Conservation (phyloP, 805 yeast genomes). For the Candida ipomoeae region DNA sequence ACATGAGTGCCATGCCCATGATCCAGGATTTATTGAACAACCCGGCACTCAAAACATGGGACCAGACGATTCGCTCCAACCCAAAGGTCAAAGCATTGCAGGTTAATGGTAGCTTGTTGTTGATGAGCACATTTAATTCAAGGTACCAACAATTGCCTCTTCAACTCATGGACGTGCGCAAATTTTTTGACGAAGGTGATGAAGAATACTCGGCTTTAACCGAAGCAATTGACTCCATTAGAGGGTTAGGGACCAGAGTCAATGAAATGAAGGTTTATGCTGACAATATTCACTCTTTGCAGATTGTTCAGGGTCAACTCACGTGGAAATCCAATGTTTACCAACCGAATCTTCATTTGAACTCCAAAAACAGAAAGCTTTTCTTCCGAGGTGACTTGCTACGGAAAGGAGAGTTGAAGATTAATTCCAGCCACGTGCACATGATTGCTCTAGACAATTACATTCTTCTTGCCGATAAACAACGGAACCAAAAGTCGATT, state of each 20-base stretch:
- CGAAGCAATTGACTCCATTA: slow-evolving; percentile 53
- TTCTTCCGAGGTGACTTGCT: slow-evolving; percentile 54
- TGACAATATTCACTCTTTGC: slow-evolving; percentile 52
- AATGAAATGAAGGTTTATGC: slow-evolving; percentile 61
- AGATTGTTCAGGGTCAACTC: slow-evolving; percentile 49
- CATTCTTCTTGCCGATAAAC: slow-evolving; percentile 58
- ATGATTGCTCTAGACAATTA: slow-evolving; percentile 68
- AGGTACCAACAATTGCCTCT: slow-evolving; percentile 53
- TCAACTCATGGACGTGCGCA: slow-evolving; percentile 55
- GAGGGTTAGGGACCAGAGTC: slow-evolving; percentile 52
- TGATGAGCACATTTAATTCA: slow-evolving; percentile 42
- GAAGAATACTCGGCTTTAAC: slow-evolving; percentile 50
- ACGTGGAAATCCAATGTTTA: slow-evolving; percentile 45
- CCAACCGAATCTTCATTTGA: slow-evolving; percentile 37
- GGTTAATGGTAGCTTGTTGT: slow-evolving; percentile 37
- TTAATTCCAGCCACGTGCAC: slow-evolving; percentile 49
- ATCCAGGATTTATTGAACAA: slow-evolving; percentile 52
- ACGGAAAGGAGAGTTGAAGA: slow-evolving; percentile 61
- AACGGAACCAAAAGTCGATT: slow-evolving; percentile 35
- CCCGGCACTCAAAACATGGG: slow-evolving; percentile 57
- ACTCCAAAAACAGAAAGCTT: slow-evolving; percentile 52
- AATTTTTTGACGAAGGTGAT: slow-evolving; percentile 37
- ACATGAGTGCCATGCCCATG: slow-evolving; percentile 58
- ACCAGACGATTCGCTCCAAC: slow-evolving; percentile 46
- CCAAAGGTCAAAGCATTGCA: slow-evolving; percentile 45